phyloP scores from a whole-genome alignment of 2,329 filamentous ascomycete genomes.

The Pseudocercospora pini-densiflorae region DNA sequence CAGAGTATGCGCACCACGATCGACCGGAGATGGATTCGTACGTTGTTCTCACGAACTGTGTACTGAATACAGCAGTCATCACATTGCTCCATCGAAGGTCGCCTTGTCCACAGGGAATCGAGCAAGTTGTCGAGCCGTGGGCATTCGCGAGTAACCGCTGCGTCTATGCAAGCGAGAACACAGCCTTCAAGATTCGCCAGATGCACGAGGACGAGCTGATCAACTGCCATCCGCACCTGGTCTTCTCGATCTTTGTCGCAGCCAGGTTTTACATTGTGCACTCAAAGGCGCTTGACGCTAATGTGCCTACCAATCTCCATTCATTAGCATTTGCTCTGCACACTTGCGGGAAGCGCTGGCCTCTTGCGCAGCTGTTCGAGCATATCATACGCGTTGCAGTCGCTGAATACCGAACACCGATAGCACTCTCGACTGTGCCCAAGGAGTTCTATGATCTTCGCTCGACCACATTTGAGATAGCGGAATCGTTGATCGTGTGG shows the following conservation, averaged over 20 bases:
- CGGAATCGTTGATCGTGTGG: conserved; percentile 35
- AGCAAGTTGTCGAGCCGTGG: conserved; percentile 35
- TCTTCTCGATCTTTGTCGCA: conserved; percentile 35
- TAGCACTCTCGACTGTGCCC: conserved; percentile 30
- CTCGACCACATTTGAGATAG: conserved; percentile 37
- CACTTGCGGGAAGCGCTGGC: conserved; percentile 35
- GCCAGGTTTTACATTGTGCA: conserved; percentile 38
- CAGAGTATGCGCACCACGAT: conserved; percentile 26
- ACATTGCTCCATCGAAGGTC: conserved; percentile 33
- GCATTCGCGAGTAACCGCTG: conserved; percentile 38
- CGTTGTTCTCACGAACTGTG: conserved; percentile 32
- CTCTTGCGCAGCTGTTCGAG: conserved; percentile 30
- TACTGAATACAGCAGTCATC: conserved; percentile 36
- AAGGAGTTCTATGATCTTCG: conserved; percentile 37
- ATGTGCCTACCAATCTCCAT: conserved; percentile 33
- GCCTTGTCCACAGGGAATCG: conserved; percentile 30
- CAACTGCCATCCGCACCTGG: conserved; percentile 33
- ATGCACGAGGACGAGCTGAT: conserved; percentile 32
- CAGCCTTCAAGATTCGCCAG: conserved; percentile 31
- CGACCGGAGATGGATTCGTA: conserved; percentile 34
- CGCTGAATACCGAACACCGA: conserved; percentile 34
- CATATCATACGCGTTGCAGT: conserved; percentile 36
- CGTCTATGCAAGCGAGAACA: conserved; percentile 36
- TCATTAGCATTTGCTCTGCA: conserved; percentile 35
- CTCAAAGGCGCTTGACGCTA: conserved; percentile 33